Evolutionary conservation across 345 rosid genomes (phyloP).

Genomic region (Gossypium turneri): DNA sequence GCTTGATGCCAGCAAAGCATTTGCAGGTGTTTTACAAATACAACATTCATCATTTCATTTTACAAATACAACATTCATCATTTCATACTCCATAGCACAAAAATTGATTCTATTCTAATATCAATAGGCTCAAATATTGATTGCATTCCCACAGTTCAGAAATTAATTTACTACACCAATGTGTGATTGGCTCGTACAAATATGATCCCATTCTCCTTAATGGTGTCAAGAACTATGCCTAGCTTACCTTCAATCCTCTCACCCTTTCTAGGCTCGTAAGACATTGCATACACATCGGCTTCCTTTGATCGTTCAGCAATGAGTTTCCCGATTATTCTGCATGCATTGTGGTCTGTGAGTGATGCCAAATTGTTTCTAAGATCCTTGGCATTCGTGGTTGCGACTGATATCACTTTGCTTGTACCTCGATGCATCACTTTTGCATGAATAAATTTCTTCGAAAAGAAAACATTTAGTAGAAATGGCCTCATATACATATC

Average conservation of each 20-base stretch:
- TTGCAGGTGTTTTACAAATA: not conserved
- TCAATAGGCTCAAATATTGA: not conserved
- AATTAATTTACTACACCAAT: not conserved
- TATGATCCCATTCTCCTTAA: constrained; percentile 73
- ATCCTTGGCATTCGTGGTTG: constrained; percentile 87
- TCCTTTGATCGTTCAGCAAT: constrained; percentile 90
- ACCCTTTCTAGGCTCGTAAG: constrained; percentile 74
- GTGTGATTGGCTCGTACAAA: constrained; percentile 31
- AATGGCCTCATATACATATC: constrained; percentile 96
- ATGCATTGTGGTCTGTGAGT: constrained; percentile 67
- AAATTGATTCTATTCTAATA: not conserved
- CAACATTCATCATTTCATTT: not conserved
- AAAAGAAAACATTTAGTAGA: constrained; percentile 81
- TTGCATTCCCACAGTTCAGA: not conserved
- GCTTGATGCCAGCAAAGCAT: not conserved
- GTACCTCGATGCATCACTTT: constrained; percentile 94
- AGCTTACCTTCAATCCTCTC: constrained; percentile 90
- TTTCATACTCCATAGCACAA: not conserved
- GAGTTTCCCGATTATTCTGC: constrained; percentile 66
- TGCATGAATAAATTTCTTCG: constrained; percentile 80
- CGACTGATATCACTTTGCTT: constrained; percentile 90
- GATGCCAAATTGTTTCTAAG: constrained; percentile 70
- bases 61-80: not conserved
- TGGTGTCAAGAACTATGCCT: constrained; percentile 78
- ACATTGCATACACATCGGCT: constrained; percentile 78